Conservation (phyloP, 1,284 basidiomycete species). For the Apiotrichum montevideense region DNA sequence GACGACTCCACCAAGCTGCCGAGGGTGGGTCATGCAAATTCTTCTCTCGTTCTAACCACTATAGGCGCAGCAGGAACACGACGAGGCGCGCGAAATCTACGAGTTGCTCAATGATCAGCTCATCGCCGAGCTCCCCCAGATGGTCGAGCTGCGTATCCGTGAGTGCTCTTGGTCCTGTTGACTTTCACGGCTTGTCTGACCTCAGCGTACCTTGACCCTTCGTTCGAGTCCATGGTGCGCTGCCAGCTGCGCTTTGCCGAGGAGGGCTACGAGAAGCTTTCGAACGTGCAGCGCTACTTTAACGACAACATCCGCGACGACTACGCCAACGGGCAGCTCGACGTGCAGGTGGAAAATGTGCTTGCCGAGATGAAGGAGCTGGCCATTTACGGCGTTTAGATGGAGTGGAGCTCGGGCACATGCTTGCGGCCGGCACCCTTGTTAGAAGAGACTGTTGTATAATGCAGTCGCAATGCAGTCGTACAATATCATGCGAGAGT, state of each 20-base stretch:
- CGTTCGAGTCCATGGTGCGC: constrained; percentile 97
- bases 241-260: constrained; percentile 96
- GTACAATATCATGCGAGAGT: too few relatives aligned
- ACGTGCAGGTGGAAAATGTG: constrained; percentile 90
- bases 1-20: constrained; percentile 91
- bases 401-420: neutral
- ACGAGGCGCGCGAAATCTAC: constrained; percentile 89
- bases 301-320: constrained; percentile 85
- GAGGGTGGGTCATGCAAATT: constrained; percentile 51
- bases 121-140: constrained; percentile 80
- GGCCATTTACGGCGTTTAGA: constrained; percentile 63
- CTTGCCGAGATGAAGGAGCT: constrained; percentile 94
- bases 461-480: too few relatives aligned
- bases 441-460: too few relatives aligned
- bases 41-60: constrained; percentile 6
- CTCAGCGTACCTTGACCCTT: constrained; percentile 80
- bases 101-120: constrained; percentile 89
- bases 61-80: constrained; percentile 87
- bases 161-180: neutral
- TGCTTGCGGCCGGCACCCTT: too few relatives aligned
- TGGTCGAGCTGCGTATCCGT: constrained; percentile 90
- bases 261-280: constrained; percentile 96
- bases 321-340: constrained; percentile 92
- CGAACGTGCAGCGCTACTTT: constrained; percentile 93
- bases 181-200: neutral